These are phyloP conservation scores for Hypoxylon fragiforme DNA, from an alignment of 495 filamentous ascomycete genomes.

Conservation along the genomic window DNA sequence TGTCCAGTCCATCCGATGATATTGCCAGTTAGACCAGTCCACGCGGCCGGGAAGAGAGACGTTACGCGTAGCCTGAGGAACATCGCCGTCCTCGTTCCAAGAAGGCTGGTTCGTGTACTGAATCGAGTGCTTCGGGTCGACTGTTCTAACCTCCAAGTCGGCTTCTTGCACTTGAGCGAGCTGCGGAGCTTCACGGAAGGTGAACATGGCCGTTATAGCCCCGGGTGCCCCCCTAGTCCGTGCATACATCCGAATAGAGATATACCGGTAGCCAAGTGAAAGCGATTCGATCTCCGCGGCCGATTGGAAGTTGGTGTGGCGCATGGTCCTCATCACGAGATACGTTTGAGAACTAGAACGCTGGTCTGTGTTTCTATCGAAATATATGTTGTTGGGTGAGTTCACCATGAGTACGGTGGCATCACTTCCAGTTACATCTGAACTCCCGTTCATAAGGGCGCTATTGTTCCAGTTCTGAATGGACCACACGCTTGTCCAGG, in stretches of 20 bases:
- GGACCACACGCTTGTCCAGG: conserved; percentile 58
- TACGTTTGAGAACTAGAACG: conserved; percentile 49
- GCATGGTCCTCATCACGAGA: conserved; percentile 64
- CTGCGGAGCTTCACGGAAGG: conserved; percentile 49
- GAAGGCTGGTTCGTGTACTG: conserved; percentile 78
- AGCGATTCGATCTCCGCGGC: conserved; percentile 65
- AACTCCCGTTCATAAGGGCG: conserved; percentile 26
- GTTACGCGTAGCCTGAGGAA: conserved; percentile 49
- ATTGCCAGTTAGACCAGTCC: conserved; percentile 67
- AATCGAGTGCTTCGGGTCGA: conserved; percentile 55
- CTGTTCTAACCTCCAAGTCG: conserved; percentile 75
- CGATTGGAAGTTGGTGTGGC: conserved; percentile 59
- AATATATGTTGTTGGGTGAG: conserved; percentile 67
- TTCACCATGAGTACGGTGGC: conserved; percentile 61
- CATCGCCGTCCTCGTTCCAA: conserved; percentile 48
- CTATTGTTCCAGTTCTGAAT: conserved; percentile 62
- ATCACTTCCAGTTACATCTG: conserved; percentile 44
- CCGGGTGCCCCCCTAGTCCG: conserved; percentile 56
- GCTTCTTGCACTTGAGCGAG: conserved; percentile 65
- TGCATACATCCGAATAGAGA: conserved; percentile 64
- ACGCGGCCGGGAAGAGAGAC: conserved; percentile 46
- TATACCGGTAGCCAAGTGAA: conserved; percentile 56
- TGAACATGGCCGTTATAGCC: conserved; percentile 72
- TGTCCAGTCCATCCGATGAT: conserved; percentile 74
- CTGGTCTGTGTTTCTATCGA: conserved; percentile 47